Evolutionary conservation across 768 basidiomycete species (phyloP).

Genomic region (Trametes maxima): DNA sequence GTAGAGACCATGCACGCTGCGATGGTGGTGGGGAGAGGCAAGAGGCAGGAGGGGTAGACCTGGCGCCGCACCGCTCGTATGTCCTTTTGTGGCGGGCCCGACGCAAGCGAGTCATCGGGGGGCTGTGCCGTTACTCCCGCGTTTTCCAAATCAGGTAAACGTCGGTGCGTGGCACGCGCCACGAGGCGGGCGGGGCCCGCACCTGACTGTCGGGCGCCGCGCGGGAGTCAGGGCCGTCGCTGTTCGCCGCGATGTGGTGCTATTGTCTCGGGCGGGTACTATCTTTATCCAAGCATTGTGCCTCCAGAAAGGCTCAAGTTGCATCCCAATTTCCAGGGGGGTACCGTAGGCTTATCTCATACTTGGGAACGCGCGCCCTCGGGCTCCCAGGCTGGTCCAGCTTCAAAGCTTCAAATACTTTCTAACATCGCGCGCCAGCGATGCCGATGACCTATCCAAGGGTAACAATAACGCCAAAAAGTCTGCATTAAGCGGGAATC

Average conservation of each 20-base stretch:
- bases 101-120: slow-evolving; percentile 12
- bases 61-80: not conserved
- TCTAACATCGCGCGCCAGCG: too few relatives aligned
- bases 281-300: slow-evolving; percentile 9
- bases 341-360: not conserved
- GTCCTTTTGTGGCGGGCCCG: slow-evolving; percentile 18
- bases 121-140: slow-evolving; percentile 5
- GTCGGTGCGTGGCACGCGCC: slow-evolving; percentile 14
- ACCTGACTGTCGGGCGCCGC: slow-evolving; percentile 5
- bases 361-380: too few relatives aligned
- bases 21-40: slow-evolving; percentile 1
- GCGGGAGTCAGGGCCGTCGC: not conserved
- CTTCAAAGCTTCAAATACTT: too few relatives aligned
- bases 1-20: slow-evolving; percentile 12
- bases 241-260: slow-evolving; percentile 9
- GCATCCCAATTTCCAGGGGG: slow-evolving; percentile 2
- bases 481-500: slow-evolving; percentile 84
- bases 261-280: slow-evolving; percentile 5
- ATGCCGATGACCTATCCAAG: too few relatives aligned
- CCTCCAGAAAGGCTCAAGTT: not conserved
- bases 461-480: not conserved
- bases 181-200: slow-evolving; percentile 6
- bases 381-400: too few relatives aligned
- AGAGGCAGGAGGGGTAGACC: not conserved
- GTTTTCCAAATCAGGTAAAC: slow-evolving; percentile 1